Conservation (phyloP, 208 protist genomes). For the Leishmania tarentolae region DNA sequence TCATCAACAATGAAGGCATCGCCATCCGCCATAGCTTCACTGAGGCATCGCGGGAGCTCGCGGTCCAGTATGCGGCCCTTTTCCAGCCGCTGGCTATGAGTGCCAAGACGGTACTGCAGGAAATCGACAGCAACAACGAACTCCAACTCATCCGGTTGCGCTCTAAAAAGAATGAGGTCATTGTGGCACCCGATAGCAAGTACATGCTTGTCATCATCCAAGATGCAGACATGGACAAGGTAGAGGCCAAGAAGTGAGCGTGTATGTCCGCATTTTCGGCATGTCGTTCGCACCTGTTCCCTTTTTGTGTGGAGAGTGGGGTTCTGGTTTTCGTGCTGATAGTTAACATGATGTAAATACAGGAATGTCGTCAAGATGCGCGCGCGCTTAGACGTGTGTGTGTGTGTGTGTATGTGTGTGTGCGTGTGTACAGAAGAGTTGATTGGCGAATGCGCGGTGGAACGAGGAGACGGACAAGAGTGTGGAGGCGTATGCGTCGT, state of each 20-base stretch:
- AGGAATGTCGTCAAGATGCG: neutral
- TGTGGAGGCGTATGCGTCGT: neutral
- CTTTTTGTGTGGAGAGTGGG: neutral
- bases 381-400: neutral
- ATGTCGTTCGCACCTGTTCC: neutral
- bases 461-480: neutral
- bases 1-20: constrained; percentile 95
- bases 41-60: constrained; percentile 81
- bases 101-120: constrained; percentile 87
- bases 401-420: constrained; percentile 11
- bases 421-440: neutral
- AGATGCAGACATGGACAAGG: constrained; percentile 51
- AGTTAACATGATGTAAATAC: neutral
- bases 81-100: constrained; percentile 94
- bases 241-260: constrained; percentile 24
- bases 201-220: constrained; percentile 92
- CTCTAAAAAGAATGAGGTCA: constrained; percentile 96
- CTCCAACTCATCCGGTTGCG: constrained; percentile 95
- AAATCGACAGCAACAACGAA: constrained; percentile 95
- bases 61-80: constrained; percentile 94
- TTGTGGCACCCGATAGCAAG: constrained; percentile 95
- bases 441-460: neutral
- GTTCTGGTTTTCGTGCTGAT: neutral
- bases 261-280: neutral
- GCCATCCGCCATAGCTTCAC: constrained; percentile 94